phyloP scores from a whole-genome alignment of 2,329 filamentous ascomycete species.

The Fusarium austroafricanum region DNA sequence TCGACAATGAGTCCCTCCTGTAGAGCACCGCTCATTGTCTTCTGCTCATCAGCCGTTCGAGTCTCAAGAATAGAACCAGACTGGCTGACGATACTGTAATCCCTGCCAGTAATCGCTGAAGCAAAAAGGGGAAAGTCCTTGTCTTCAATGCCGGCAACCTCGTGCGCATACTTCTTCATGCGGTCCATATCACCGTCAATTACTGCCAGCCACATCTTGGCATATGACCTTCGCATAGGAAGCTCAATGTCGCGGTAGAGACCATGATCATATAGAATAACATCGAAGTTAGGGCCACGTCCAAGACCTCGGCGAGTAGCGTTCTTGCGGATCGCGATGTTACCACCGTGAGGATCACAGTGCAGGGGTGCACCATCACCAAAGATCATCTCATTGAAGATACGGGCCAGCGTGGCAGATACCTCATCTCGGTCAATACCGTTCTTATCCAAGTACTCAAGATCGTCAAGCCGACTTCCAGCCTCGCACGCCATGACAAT shows the following conservation, averaged over 20 bases:
- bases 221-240: conserved; percentile 83
- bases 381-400: conserved; percentile 99
- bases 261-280: conserved; percentile 96
- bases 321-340: conserved; percentile 91
- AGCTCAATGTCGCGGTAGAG: conserved; percentile 92
- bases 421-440: conserved; percentile 95
- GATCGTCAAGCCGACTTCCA: conserved; percentile 87
- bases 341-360: conserved; percentile 97
- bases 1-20: conserved; percentile 90
- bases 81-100: conserved; percentile 80
- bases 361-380: conserved; percentile 88
- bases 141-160: conserved; percentile 89
- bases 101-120: conserved; percentile 93
- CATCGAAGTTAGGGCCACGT: conserved; percentile 82
- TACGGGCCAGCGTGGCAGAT: conserved; percentile 85
- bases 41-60: conserved; percentile 81
- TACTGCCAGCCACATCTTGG: conserved; percentile 97
- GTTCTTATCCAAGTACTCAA: conserved; percentile 85
- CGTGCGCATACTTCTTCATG: conserved; percentile 90
- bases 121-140: conserved; percentile 95
- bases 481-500: conserved; percentile 95
- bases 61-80: conserved; percentile 67
- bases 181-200: conserved; percentile 85
- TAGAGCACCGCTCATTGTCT: conserved; percentile 84
- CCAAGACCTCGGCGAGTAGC: conserved; percentile 62